phyloP scores from a whole-genome alignment of 768 basidiomycete species.

The Pleurotus djamor region DNA sequence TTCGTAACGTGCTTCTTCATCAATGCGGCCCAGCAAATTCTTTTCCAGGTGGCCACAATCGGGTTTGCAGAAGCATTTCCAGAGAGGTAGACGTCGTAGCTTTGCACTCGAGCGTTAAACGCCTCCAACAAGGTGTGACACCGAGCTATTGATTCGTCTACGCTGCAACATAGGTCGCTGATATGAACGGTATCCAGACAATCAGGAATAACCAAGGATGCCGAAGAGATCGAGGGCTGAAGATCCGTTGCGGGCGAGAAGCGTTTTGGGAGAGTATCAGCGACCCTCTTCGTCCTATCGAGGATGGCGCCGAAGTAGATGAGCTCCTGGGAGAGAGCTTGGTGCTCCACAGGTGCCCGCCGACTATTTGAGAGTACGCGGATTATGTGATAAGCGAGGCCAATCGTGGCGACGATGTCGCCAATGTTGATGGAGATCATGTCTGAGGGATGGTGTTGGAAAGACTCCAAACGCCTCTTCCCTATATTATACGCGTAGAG shows the following conservation, averaged over 20 bases:
- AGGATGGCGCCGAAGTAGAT: not conserved
- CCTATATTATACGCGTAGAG: too few relatives aligned
- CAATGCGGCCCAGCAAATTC: constrained; percentile 2
- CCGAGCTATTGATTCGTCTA: not conserved
- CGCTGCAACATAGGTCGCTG: not conserved
- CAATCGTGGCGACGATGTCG: not conserved
- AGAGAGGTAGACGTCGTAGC: not conserved
- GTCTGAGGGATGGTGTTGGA: not conserved
- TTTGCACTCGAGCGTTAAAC: not conserved
- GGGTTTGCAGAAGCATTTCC: not conserved
- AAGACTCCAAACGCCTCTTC: too few relatives aligned
- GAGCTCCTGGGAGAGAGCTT: not conserved
- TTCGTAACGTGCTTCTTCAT: not conserved
- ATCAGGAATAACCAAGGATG: not conserved
- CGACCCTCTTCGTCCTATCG: not conserved
- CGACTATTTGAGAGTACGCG: not conserved
- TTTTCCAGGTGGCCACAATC: not conserved
- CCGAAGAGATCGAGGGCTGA: not conserved
- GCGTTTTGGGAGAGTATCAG: not conserved
- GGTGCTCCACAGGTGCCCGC: not conserved
- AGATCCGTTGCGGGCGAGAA: not conserved
- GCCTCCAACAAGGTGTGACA: not conserved
- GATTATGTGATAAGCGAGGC: not conserved
- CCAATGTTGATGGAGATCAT: not conserved
- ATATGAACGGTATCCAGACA: not conserved